phyloP scores from a whole-genome alignment of 2,329 filamentous ascomycete genomes.

The Golovinomyces cichoracearum region DNA sequence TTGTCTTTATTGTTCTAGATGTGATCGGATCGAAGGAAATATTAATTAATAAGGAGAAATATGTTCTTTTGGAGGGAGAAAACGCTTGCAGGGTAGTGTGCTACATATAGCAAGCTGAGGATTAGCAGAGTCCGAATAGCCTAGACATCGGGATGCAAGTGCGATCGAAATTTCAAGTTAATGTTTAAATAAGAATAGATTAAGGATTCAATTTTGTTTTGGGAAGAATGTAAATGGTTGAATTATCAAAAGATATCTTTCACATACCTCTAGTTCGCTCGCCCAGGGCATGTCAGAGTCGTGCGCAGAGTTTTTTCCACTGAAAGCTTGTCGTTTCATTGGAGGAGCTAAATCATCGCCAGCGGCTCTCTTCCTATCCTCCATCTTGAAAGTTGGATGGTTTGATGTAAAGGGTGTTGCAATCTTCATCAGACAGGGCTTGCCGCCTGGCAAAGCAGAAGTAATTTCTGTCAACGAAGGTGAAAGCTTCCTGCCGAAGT shows the following conservation, averaged over 20 bases:
- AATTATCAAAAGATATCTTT: conserved; percentile 12
- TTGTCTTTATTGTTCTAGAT: conserved; percentile 6
- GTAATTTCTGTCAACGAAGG: no score
- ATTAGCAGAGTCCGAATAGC: conserved; percentile 18
- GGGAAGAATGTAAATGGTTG: conserved; percentile 4
- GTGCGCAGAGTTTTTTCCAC: conserved; percentile 41
- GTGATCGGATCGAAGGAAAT: conserved; percentile 3
- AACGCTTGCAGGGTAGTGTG: conserved; percentile 16
- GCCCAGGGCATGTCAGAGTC: conserved; percentile 45
- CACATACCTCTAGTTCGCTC: conserved; percentile 47
- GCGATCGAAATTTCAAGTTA: neutral
- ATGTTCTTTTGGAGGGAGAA: conserved; percentile 8
- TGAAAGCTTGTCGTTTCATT: conserved; percentile 73
- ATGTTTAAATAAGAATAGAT: neutral
- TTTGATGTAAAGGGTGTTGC: conserved; percentile 39
- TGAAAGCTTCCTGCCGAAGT: no score
- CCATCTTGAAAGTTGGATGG: conserved; percentile 72
- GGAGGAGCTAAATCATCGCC: conserved; percentile 69
- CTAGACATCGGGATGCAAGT: conserved; percentile 6
- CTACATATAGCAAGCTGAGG: conserved; percentile 21
- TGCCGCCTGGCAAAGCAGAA: conserved; percentile 11
- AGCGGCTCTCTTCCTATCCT: conserved; percentile 94
- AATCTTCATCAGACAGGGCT: conserved; percentile 57
- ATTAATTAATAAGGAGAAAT: no score
- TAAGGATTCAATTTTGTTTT: neutral